A percentile compares a stretch with the other conserved stretches of the same genome.
These are phyloP conservation scores for Ricinus communis DNA, from an alignment of 345 rosid genomes.

Conservation along the genomic window DNA sequence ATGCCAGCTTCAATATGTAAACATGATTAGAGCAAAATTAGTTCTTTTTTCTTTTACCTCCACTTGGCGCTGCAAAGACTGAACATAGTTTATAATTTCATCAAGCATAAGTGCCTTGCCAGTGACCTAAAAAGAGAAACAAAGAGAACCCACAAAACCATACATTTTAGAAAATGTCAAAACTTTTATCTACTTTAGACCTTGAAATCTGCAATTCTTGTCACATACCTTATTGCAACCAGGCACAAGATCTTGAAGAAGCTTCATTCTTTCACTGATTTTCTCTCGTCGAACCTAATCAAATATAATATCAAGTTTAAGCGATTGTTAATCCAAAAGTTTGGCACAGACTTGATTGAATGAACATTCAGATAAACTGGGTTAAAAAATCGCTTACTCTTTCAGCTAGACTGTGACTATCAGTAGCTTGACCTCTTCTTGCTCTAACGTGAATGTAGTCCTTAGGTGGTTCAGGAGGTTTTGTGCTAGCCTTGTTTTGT, in stretches of 20 bases:
- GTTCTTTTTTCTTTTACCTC: conserved; percentile 52
- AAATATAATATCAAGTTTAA: background rate
- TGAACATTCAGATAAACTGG: background rate
- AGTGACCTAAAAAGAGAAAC: conserved; percentile 49
- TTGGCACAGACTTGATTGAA: background rate
- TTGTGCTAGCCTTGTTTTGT: conserved; percentile 23
- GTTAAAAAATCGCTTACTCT: conserved; percentile 53
- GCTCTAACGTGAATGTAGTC: conserved; percentile 96
- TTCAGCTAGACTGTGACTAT: conserved; percentile 95
- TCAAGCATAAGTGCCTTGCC: conserved; percentile 94
- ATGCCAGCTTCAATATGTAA: conserved; percentile 1
- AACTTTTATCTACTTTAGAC: background rate
- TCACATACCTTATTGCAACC: conserved; percentile 82
- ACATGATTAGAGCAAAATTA: background rate
- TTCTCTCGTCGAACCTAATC: conserved; percentile 85
- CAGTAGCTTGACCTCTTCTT: conserved; percentile 96
- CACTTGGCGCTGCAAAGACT: conserved; percentile 88
- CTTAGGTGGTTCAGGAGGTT: conserved; percentile 65
- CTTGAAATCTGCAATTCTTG: background rate
- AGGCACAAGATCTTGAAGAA: conserved; percentile 96
- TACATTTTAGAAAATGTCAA: background rate
- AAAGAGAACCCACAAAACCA: conserved; percentile 1
- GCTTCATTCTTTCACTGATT: conserved; percentile 93
- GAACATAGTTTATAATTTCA: conserved; percentile 88
- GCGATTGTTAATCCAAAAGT: conserved; percentile 4